Evolutionary conservation across 305 asterid species (phyloP).

Genomic region (Fraxinus latifolia): DNA sequence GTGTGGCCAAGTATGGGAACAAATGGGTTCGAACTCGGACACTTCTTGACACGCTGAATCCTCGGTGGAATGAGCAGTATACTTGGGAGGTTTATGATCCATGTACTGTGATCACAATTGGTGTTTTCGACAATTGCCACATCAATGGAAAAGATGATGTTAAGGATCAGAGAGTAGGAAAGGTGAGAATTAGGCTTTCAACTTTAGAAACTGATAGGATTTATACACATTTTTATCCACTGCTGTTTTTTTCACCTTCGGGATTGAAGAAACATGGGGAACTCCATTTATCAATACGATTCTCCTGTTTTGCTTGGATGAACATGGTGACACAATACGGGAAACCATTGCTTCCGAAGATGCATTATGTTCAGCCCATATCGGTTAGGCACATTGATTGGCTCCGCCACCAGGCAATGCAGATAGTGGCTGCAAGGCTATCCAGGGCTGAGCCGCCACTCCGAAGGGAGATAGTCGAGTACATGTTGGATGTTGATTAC

Average conservation of each 20-base stretch:
- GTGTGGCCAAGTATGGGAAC: conserved; percentile 87
- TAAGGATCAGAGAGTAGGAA: conserved; percentile 76
- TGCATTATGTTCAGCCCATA: conserved; percentile 78
- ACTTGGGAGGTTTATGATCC: conserved; percentile 89
- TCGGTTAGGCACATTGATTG: conserved; percentile 71
- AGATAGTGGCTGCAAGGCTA: conserved; percentile 53
- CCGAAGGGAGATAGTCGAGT: conserved; percentile 62
- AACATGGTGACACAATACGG: conserved; percentile 76
- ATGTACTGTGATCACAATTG: conserved; percentile 74
- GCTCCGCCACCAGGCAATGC: conserved; percentile 75
- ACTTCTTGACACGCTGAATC: conserved; percentile 60
- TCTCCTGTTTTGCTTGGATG: conserved; percentile 84
- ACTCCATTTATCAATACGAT: conserved; percentile 71
- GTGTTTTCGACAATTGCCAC: conserved; percentile 77
- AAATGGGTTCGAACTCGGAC: conserved; percentile 91
- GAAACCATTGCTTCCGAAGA: conserved; percentile 76
- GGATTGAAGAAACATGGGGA: conserved; percentile 82
- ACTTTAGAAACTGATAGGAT: conserved; percentile 70
- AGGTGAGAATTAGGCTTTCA: conserved; percentile 78
- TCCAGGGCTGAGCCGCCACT: conserved; percentile 80
- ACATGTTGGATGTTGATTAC: conserved; percentile 76
- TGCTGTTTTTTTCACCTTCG: conserved; percentile 62
- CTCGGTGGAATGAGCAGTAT: conserved; percentile 90
- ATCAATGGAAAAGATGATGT: conserved; percentile 54
- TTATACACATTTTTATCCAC: conserved; percentile 72